phyloP scores from a whole-genome alignment of 2,329 filamentous ascomycete species.

The Uncinocarpus reesii region DNA sequence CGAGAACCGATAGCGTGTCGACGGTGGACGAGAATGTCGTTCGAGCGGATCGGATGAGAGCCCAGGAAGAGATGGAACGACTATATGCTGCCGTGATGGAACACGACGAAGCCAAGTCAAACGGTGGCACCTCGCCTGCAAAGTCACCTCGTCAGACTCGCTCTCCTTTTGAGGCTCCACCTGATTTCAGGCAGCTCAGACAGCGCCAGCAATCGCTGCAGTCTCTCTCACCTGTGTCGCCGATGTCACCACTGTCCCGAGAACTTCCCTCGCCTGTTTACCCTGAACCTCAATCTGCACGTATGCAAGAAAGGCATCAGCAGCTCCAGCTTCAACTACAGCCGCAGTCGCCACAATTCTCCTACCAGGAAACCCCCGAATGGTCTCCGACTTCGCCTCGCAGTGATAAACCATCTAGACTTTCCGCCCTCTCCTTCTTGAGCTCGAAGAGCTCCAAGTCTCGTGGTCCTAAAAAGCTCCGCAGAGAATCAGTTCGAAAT shows the following conservation, averaged over 20 bases:
- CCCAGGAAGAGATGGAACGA: conserved; percentile 74
- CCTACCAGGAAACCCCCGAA: conserved; percentile 14
- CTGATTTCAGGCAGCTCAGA: conserved; percentile 24
- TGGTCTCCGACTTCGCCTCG: conserved; percentile 25
- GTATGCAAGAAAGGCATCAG: not conserved
- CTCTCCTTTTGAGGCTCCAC: conserved; percentile 22
- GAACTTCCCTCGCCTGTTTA: conserved; percentile 9
- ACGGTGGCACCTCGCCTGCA: conserved; percentile 18
- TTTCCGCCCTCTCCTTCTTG: conserved; percentile 35
- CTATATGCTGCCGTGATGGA: conserved; percentile 89
- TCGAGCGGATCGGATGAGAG: conserved; percentile 60
- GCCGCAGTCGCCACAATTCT: conserved; percentile 16
- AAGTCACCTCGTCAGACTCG: conserved; percentile 23
- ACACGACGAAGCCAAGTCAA: conserved; percentile 48
- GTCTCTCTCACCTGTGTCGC: conserved; percentile 13
- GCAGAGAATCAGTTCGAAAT: conserved; percentile 41
- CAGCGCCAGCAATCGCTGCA: conserved; percentile 14
- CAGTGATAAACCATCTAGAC: conserved; percentile 31
- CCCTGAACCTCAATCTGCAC: conserved; percentile 12
- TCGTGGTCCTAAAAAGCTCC: conserved; percentile 36
- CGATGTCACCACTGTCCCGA: conserved; percentile 13
- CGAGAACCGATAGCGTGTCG: conserved; percentile 52
- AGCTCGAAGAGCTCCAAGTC: conserved; percentile 32
- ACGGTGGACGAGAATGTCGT: conserved; percentile 70
- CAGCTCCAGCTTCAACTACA: conserved; percentile 12